A percentile compares a stretch with the other conserved stretches of the same genome.
Evolutionary conservation across 441 rosid genomes (phyloP).

Genomic region (Jatropha podagrica): DNA sequence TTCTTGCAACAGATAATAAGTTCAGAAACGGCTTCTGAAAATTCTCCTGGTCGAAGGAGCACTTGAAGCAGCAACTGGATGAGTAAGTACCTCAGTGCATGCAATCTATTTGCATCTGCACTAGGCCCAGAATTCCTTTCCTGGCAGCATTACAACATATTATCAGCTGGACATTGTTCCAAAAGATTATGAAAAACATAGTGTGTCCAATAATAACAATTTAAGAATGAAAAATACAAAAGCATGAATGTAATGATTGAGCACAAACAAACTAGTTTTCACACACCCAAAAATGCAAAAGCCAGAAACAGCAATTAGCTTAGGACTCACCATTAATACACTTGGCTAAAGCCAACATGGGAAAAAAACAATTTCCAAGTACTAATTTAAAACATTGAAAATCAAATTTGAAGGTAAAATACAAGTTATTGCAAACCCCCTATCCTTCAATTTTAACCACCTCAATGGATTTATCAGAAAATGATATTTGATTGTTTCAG

Average conservation of each 20-base stretch:
- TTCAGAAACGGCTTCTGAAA: conserved; percentile 68
- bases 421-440: neutral
- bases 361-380: neutral
- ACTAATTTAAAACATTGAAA: neutral
- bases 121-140: conserved; percentile 58
- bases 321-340: neutral
- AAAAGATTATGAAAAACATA: conserved; percentile 1
- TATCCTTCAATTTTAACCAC: neutral
- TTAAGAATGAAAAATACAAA: neutral
- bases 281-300: neutral
- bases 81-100: conserved; percentile 70
- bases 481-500: conserved; percentile 8
- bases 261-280: neutral
- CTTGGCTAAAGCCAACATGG: neutral
- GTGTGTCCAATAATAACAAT: neutral
- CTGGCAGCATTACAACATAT: conserved; percentile 42
- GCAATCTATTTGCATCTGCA: conserved; percentile 49
- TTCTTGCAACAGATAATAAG: conserved; percentile 85
- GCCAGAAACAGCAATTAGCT: neutral
- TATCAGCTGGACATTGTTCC: conserved; percentile 11
- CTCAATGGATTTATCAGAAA: neutral
- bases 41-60: conserved; percentile 86
- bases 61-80: conserved; percentile 85
- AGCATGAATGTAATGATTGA: neutral
- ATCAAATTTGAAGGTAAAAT: neutral